Conservation (phyloP, 768 basidiomycete genomes). For the Suillus plorans region DNA sequence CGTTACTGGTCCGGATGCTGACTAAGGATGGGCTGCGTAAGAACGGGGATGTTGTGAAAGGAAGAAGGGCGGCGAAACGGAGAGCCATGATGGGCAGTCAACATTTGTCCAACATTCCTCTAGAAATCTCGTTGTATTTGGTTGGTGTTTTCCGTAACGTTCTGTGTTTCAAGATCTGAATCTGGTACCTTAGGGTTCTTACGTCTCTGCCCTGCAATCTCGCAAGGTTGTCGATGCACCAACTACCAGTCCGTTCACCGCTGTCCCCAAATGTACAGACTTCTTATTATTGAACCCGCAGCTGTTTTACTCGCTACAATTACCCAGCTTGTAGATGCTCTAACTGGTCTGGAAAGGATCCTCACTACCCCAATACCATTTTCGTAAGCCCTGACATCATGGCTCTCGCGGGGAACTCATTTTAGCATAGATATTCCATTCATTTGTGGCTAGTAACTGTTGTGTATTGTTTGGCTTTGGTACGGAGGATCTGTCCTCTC, state of each 20-base stretch:
- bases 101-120: conserved; percentile 59
- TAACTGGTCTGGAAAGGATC: conserved; percentile 72
- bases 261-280: conserved; percentile 4
- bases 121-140: conserved; percentile 69
- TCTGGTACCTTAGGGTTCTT: conserved; percentile 53
- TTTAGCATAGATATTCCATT: conserved; percentile 51
- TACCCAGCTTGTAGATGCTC: conserved; percentile 57
- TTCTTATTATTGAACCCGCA: conserved; percentile 21
- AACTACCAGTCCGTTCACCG: conserved; percentile 50
- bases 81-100: conserved; percentile 48
- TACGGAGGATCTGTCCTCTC: conserved; percentile 27
- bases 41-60: conserved; percentile 36
- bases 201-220: conserved; percentile 58
- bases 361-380: conserved; percentile 77
- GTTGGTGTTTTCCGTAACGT: conserved; percentile 33
- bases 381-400: conserved; percentile 43
- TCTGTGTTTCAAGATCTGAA: background rate
- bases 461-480: conserved; percentile 61
- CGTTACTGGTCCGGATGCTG: conserved; percentile 49
- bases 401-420: conserved; percentile 1
- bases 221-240: conserved; percentile 58
- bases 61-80: conserved; percentile 59
- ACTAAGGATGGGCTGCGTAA: conserved; percentile 43
- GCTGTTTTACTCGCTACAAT: conserved; percentile 48
- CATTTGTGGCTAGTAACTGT: conserved; percentile 68